These are phyloP conservation scores for Amanita pseudoporphyria DNA, from an alignment of 768 basidiomycete genomes.

Conservation along the genomic window DNA sequence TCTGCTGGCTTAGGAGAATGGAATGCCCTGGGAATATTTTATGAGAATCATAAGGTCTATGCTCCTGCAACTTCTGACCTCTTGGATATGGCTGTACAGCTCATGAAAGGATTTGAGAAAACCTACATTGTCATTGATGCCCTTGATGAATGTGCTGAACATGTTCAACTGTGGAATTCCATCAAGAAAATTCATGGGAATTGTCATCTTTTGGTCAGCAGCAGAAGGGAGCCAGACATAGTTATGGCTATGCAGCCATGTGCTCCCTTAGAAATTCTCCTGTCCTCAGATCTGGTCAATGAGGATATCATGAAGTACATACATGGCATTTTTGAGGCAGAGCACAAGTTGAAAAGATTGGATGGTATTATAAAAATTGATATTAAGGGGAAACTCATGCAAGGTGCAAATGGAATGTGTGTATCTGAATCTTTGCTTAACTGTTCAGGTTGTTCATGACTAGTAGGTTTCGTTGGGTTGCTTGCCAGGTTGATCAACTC, in stretches of 20 bases:
- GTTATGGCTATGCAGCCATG: neutral
- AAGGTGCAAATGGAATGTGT: too few species aligned
- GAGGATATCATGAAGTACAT: neutral
- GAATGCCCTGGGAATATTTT: neutral
- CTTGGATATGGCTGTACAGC: neutral
- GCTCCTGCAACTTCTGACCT: neutral
- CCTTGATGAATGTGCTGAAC: slow-evolving; percentile 1
- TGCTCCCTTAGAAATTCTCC: neutral
- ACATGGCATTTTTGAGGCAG: neutral
- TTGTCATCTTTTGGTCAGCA: neutral
- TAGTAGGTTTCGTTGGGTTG: slow-evolving; percentile 18
- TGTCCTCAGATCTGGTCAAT: neutral
- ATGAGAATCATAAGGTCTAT: neutral
- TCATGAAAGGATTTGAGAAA: neutral
- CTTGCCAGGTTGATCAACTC: slow-evolving; percentile 14
- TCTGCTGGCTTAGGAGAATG: slow-evolving; percentile 2
- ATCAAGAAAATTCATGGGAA: neutral
- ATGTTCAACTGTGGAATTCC: slow-evolving; percentile 1
- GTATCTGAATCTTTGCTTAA: too few species aligned
- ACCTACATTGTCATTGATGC: too few species aligned
- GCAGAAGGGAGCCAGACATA: neutral
- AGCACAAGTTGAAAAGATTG: neutral
- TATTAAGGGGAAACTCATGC: neutral
- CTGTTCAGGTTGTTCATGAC: too few species aligned
- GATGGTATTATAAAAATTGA: neutral